Evolutionary conservation across 179 eudicot species (phyloP).

Genomic region (Silene noctiflora): DNA sequence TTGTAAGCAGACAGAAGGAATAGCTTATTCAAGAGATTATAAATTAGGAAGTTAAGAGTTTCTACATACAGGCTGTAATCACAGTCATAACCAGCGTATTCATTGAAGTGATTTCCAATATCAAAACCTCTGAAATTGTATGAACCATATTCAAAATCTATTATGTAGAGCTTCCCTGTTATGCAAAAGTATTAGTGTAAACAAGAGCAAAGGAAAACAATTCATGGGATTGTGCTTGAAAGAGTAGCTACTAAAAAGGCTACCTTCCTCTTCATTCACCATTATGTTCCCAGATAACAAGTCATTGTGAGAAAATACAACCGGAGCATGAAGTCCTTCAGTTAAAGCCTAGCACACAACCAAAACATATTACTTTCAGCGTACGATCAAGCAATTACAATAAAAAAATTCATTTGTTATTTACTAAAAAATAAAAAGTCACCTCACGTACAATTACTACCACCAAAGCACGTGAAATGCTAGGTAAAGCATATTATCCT

Average conservation of each 20-base stretch:
- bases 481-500: background rate
- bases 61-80: conserved; percentile 77
- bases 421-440: conserved; percentile 1
- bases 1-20: background rate
- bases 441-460: background rate
- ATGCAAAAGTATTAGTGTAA: conserved; percentile 11
- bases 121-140: conserved; percentile 96
- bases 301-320: conserved; percentile 88
- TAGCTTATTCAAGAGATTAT: background rate
- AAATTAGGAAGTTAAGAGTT: background rate
- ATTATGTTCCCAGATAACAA: conserved; percentile 91
- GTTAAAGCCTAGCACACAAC: conserved; percentile 64
- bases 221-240: background rate
- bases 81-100: conserved; percentile 96
- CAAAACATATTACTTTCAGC: conserved; percentile 13
- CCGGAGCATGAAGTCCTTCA: conserved; percentile 64
- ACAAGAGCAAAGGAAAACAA: background rate
- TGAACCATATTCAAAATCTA: conserved; percentile 96
- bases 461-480: background rate
- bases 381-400: background rate
- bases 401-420: background rate
- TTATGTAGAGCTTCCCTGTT: conserved; percentile 83
- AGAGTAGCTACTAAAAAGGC: background rate
- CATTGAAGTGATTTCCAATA: conserved; percentile 95
- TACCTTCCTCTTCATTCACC: conserved; percentile 79